Evolutionary conservation across 176 grass and related monocot genomes (phyloP).

Genomic region (Triticum aestivum): DNA sequence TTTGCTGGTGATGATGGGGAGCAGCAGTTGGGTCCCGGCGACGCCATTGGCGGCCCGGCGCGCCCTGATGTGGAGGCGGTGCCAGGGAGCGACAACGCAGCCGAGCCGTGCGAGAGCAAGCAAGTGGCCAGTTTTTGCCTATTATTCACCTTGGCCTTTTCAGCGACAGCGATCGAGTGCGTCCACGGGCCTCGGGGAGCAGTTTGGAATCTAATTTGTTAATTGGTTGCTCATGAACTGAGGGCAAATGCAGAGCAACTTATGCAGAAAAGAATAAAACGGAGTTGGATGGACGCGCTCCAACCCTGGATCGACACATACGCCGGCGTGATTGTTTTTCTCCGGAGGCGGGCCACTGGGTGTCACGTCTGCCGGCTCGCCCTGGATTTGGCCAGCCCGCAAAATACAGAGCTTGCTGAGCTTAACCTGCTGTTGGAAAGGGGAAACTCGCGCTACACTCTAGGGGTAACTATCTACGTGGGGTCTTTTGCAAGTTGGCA

Average conservation of each 20-base stretch:
- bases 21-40: not conserved
- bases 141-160: not conserved
- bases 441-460: not conserved
- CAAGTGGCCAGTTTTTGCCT: not conserved
- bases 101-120: not conserved
- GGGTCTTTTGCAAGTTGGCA: not conserved
- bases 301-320: constrained; percentile 14
- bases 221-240: not conserved
- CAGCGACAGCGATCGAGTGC: not conserved
- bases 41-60: constrained; percentile 1
- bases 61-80: not conserved
- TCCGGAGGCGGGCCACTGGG: not conserved
- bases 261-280: not conserved
- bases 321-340: not conserved
- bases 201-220: not conserved
- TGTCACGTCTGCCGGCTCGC: not conserved
- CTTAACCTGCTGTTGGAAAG: not conserved
- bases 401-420: not conserved
- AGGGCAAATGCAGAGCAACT: not conserved
- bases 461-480: not conserved
- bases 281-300: not conserved
- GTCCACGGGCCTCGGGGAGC: not conserved
- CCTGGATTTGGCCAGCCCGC: not conserved
- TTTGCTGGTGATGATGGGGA: not conserved
- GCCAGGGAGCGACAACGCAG: not conserved